Evolutionary conservation across 2,329 filamentous ascomycete species (phyloP), one percentile per base, ranked within the genome.

Genomic region (Aaosphaeria pasadenensis): DNA sequence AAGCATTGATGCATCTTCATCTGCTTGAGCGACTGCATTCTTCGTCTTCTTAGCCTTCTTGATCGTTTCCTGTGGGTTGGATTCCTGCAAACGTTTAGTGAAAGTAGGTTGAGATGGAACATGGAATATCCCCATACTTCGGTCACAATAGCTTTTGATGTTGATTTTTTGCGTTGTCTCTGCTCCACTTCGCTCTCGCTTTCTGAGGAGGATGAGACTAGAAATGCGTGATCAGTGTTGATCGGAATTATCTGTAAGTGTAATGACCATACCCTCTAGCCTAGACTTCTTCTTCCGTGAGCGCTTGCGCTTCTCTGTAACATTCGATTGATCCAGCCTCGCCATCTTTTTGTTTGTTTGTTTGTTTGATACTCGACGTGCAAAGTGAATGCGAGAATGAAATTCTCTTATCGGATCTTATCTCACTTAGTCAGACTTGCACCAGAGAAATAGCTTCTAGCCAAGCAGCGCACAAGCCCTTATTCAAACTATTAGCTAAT

Each of bases 271-370:
- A 65, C 65, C 56, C 38, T 65, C 60, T 6, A 62, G 66, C n/a
- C 65, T 53, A 4, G 56, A 58, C 45, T 61, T 64, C 39, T 54
- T 62, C 54, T 68, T 69, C 51, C 58, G 67, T 6, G 54, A 49
- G 13, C 53, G 56, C 42, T 57, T 62, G 43, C 57, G 57, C 50
- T 64, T 65, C 6, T 36, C 17, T 24, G 17, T 24, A 24, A 24
- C 17, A 24, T 24, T 24, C 17, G 17, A 24, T 24, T 24, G 17
- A 24, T 24, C 17, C 17, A 24, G 17, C 3, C 17, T 24, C 17
- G 17, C 17, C 17, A 24, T 24, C 17, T 24, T 24, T 24, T 24
- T 24, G 17, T 24, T 24, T 24, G 17, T 24, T 24, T 24, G 17
- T 24, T 24, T 24, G 17, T 24, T 24, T 24, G 17, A 24, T 24